phyloP scores from a whole-genome alignment of 2,329 filamentous ascomycete genomes.

The Xylariales sp. region DNA sequence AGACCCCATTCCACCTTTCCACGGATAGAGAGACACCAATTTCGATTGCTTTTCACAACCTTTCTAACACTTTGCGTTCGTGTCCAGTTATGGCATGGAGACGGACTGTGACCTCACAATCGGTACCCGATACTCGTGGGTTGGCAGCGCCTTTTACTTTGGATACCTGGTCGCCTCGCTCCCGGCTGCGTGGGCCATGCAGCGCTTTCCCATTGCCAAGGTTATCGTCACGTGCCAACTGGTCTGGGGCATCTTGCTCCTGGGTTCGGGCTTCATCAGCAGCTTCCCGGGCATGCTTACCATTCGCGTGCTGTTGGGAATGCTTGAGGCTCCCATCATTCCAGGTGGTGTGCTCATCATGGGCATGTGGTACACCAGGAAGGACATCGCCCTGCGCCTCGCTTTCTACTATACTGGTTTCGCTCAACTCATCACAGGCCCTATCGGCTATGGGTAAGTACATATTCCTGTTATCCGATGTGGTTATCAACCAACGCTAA shows the following conservation, averaged over 20 bases:
- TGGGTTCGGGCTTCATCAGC: constrained; percentile 21
- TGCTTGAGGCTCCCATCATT: constrained; percentile 24
- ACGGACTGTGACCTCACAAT: constrained; percentile 16
- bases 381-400: constrained; percentile 19
- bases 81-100: constrained; percentile 17
- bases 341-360: constrained; percentile 23
- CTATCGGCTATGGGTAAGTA: constrained; percentile 10
- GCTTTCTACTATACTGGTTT: constrained; percentile 18
- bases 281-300: constrained; percentile 21
- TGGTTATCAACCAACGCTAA: too few species aligned
- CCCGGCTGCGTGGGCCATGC: constrained; percentile 24
- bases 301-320: constrained; percentile 22
- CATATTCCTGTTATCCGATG: too few species aligned
- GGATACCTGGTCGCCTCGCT: constrained; percentile 29
- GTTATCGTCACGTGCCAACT: constrained; percentile 19
- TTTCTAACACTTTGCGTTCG: too few species aligned
- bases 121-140: constrained; percentile 22
- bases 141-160: constrained; percentile 23
- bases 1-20: too few species aligned
- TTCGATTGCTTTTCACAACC: too few species aligned
- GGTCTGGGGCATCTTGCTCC: constrained; percentile 22
- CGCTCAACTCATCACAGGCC: constrained; percentile 7
- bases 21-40: too few species aligned
- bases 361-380: constrained; percentile 24
- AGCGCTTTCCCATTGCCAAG: constrained; percentile 30